phyloP scores from a whole-genome alignment of 352 stramenopile species.

The Peronospora farinosa region DNA sequence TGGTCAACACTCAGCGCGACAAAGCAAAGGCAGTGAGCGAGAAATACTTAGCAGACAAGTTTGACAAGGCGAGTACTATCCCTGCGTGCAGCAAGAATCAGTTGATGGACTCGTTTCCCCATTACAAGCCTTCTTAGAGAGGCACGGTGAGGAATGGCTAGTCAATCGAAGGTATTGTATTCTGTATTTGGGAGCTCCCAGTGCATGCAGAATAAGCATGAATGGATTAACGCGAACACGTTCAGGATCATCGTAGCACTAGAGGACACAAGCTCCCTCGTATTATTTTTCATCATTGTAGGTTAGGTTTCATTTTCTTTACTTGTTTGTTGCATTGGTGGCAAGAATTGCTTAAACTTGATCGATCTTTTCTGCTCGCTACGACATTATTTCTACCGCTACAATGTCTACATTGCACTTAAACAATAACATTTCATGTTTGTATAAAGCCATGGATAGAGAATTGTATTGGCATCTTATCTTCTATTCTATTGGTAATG shows the following conservation, averaged over 20 bases:
- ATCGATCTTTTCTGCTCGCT: neutral
- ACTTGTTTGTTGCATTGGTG: neutral
- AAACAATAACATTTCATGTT: no score
- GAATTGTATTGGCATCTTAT: no score
- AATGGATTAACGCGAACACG: slow-evolving; percentile 6
- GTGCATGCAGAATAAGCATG: slow-evolving; percentile 5
- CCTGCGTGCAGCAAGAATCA: slow-evolving; percentile 35
- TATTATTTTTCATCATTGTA: slow-evolving; percentile 36
- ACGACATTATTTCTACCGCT: no score
- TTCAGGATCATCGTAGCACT: slow-evolving; percentile 19
- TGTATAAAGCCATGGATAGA: no score
- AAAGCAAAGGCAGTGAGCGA: slow-evolving; percentile 81
- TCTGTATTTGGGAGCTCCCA: slow-evolving; percentile 8
- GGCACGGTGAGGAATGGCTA: slow-evolving; percentile 4
- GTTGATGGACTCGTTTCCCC: slow-evolving; percentile 48
- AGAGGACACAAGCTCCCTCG: slow-evolving; percentile 16
- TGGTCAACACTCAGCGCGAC: slow-evolving; percentile 57
- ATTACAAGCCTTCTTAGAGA: slow-evolving; percentile 24
- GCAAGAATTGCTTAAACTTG: neutral
- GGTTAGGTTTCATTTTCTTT: slow-evolving; percentile 21
- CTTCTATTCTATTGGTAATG: no score
- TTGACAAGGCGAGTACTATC: slow-evolving; percentile 46
- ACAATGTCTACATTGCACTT: no score
- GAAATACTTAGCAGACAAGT: slow-evolving; percentile 73
- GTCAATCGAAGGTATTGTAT: slow-evolving; percentile 5